phyloP scores from a whole-genome alignment of 2,329 filamentous ascomycete genomes.

The Juglanconis sp. region DNA sequence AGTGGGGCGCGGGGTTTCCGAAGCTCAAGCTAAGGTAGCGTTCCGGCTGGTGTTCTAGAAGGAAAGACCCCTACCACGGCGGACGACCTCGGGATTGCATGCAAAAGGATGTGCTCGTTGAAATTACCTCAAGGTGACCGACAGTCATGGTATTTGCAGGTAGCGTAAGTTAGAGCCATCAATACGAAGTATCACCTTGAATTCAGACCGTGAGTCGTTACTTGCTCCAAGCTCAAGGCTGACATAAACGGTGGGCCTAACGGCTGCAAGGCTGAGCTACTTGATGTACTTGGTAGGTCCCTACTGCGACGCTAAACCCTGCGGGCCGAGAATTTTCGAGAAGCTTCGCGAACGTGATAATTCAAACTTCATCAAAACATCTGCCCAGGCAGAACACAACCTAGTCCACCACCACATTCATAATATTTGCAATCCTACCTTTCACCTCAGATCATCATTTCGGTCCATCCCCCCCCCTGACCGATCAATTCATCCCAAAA shows the following conservation, averaged over 20 bases:
- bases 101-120: background rate
- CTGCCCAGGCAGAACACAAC: background rate
- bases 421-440: background rate
- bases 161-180: too few relatives aligned
- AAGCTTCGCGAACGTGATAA: conserved; percentile 29
- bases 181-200: too few relatives aligned
- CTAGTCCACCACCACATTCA: background rate
- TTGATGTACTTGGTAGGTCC: too few relatives aligned
- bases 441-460: background rate
- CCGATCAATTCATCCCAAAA: background rate
- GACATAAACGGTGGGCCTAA: background rate
- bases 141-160: too few relatives aligned
- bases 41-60: background rate
- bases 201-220: too few relatives aligned
- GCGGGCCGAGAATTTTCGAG: conserved; percentile 32
- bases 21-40: background rate
- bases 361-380: conserved; percentile 18
- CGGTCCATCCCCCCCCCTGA: background rate
- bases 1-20: conserved; percentile 10
- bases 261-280: background rate
- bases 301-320: conserved; percentile 27
- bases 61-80: background rate
- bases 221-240: too few relatives aligned
- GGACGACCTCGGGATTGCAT: background rate
- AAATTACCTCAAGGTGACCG: background rate